Evolutionary conservation across 208 protist species (phyloP), one percentile per base, ranked within the genome.

Genomic region (Trypanosoma scelopori): DNA sequence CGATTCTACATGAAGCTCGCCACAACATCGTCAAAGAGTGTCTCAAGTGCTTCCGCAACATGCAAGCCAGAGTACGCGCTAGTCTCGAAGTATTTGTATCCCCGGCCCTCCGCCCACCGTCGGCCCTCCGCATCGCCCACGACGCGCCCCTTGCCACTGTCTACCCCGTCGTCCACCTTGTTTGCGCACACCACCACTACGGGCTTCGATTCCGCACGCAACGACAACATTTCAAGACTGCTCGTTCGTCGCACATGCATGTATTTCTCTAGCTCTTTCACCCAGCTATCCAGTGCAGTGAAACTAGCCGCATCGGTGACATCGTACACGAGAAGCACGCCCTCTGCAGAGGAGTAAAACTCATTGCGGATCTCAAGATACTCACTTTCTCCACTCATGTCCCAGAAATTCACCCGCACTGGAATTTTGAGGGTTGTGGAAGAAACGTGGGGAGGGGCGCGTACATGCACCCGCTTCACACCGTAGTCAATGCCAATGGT

Each of bases 401-500:
- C 98, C 89, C 94, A 99, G 61, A 99, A 98, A 73, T 98, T 98
- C 4, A 98, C 87, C 4, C 92, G 85, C 47, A 98, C 78, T 9
- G 76, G 75, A 13, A 78, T 20, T 30, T 65, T 63, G 27, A n/a
- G 45, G 18, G 28, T 46, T 4, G 0, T 67, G 6, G 41, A 60
- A 1, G 41, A 55, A 7, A 47, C 20, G 1, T 30, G 42, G 55
- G 57, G 7, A 47, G 70, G 42, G 47, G 53, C 61, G 1, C 80
- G 43, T 15, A 94, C 59, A 0, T 78, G 69, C 25, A 98, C 69
- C 37, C 81, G 72, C 65, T 98, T 98, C 7, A 99, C 96, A 41
- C 97, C 97, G 56, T 96, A 99, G 79, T 99, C 98, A 55, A 99
- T 93, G 69, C 98, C 98, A 56, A 99, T 99, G 43, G 98, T 99